Conservation (phyloP, 352 stramenopile species). For the Pythium angustatum region DNA sequence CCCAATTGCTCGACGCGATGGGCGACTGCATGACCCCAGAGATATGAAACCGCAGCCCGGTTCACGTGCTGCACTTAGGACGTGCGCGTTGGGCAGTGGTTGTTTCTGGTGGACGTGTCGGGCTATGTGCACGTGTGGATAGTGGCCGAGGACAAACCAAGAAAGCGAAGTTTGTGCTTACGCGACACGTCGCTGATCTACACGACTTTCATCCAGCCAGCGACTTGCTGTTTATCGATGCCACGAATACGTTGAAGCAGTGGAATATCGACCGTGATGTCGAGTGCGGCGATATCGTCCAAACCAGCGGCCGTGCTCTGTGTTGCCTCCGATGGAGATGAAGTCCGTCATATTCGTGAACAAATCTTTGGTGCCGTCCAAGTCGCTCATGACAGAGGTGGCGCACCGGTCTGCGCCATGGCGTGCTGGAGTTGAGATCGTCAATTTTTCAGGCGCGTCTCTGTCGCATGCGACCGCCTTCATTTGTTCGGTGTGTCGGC, state of each 20-base stretch:
- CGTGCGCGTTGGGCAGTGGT: slow-evolving; percentile 34
- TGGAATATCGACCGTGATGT: slow-evolving; percentile 64
- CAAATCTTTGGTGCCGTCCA: too few relatives aligned
- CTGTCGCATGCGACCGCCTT: too few relatives aligned
- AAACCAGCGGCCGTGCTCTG: too few relatives aligned
- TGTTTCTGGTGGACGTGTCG: slow-evolving; percentile 56
- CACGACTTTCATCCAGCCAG: slow-evolving; percentile 15
- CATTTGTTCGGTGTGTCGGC: too few relatives aligned
- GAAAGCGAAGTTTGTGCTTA: slow-evolving; percentile 36
- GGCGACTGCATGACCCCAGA: slow-evolving; percentile 56
- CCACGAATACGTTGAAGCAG: slow-evolving; percentile 51
- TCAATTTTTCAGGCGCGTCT: too few relatives aligned
- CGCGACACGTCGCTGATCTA: slow-evolving; percentile 23
- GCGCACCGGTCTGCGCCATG: too few relatives aligned
- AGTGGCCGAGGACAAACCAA: slow-evolving; percentile 66
- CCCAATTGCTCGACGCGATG: slow-evolving; percentile 68
- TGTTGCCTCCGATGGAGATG: too few relatives aligned
- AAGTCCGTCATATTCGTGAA: too few relatives aligned
- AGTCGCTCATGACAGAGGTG: too few relatives aligned
- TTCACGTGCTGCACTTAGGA: slow-evolving; percentile 73
- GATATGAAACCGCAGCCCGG: slow-evolving; percentile 49
- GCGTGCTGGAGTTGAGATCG: too few relatives aligned
- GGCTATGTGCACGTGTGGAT: slow-evolving; percentile 65
- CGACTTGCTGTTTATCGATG: slow-evolving; percentile 52
- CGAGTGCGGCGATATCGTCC: slow-evolving; percentile 57